Base-by-base conservation (phyloP, 805 yeast genomes). In the Torulaspora quercuum region DNA sequence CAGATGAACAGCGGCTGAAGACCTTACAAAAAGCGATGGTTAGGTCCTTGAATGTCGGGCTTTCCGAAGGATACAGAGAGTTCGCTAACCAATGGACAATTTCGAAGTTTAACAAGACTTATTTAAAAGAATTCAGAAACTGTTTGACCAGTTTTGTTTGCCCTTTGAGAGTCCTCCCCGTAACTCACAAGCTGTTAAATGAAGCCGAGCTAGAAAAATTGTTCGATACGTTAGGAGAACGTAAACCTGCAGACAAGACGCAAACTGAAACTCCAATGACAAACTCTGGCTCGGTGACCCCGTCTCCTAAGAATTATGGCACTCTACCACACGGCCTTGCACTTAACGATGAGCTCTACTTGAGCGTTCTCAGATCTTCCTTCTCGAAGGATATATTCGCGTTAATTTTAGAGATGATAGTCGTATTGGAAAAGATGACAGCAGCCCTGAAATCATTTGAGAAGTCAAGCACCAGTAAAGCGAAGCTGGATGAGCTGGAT, bases 11-110 rank as follows among this genome's bases (percentile, higher is more conserved):
- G 2, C 39, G 35, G 3, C 43, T 58, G 4, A 27, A 42, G 2
- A 7, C 25, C 0, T 37, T 52, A 10, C 69, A 63, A 25, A 55
- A 55, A 13, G 35, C 42, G 6, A 59, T 70, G 52, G 59, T 61
- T 4, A 42, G 51, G 6, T 44, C 52, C 5, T 46, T 68, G 2
- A 59, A 52, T 36, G 47, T 68, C 1, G 46, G 44, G 4, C 49
- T 71, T 3, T 61, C 75, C 0, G 69, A 68, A 34, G 55, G 57
- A 8, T 68, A 64, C 37, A 60, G 76, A 44, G 75, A 70, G 38
- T 67, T 65, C 39, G 49, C 62, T 7, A 68, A 67, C 46, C 72
- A 68, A 29, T 31, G 63, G 13, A 60, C 67, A 15, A 25, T 72
- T 5, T 55, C 71, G 1, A 52, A 54, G 4, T 61, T 67, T 38